Conservation (phyloP, 768 basidiomycete genomes). For the Tylopilus cervinicoccineus region DNA sequence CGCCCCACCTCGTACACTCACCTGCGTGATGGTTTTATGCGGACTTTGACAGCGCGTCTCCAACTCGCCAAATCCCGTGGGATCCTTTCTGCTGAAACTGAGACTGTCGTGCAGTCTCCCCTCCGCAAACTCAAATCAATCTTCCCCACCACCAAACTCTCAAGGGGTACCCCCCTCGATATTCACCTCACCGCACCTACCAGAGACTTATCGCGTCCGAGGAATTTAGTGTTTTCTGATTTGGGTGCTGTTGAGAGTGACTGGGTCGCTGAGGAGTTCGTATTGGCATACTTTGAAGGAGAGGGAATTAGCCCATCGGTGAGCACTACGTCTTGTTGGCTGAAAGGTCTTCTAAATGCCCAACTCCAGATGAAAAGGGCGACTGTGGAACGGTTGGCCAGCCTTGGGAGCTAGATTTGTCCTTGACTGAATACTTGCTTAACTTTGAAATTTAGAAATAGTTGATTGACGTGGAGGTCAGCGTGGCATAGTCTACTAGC, state of each 20-base stretch:
- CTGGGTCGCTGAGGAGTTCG: constrained; percentile 73
- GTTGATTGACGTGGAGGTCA: too few species aligned
- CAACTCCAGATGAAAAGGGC: constrained; percentile 28
- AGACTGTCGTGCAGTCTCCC: constrained; percentile 53
- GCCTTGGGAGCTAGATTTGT: constrained; percentile 17
- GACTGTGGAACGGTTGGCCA: constrained; percentile 20
- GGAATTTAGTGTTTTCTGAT: constrained; percentile 64
- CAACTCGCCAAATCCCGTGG: constrained; percentile 47
- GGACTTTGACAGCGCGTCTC: constrained; percentile 64
- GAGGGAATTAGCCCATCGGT: constrained; percentile 70
- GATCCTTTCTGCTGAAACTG: constrained; percentile 54
- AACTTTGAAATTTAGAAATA: too few species aligned
- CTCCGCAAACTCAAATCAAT: constrained; percentile 71
- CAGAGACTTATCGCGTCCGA: constrained; percentile 39
- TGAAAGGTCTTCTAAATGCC: background rate
- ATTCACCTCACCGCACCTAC: constrained; percentile 60
- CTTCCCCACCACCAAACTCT: constrained; percentile 65
- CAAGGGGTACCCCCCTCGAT: constrained; percentile 67
- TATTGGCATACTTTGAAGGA: constrained; percentile 72
- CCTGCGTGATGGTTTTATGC: constrained; percentile 78
- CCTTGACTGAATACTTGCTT: background rate
- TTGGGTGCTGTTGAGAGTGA: constrained; percentile 67
- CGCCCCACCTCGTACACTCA: constrained; percentile 75
- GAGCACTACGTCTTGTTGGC: constrained; percentile 23
- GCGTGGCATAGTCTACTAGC: too few species aligned